A percentile compares a stretch with the other conserved stretches of the same genome.
Evolutionary conservation across 2,329 filamentous ascomycete species (phyloP).

Genomic region (Fusarium solani-melongenae): DNA sequence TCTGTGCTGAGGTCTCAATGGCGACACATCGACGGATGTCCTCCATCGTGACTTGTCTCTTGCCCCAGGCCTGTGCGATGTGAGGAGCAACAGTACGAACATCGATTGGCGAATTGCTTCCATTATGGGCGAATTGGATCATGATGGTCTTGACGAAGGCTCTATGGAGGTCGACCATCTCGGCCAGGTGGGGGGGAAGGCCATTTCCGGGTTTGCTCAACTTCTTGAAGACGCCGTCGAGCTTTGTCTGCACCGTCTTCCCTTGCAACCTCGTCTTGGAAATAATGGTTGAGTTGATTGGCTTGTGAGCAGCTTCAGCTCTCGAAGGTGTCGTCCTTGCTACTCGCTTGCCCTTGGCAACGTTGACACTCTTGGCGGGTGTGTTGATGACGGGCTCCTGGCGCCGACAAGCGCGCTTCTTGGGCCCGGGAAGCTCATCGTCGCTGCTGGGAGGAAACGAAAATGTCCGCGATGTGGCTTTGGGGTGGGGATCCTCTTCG

Average conservation of each 20-base stretch:
- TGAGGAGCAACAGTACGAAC: slow-evolving; percentile 69
- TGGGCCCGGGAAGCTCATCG: slow-evolving; percentile 37
- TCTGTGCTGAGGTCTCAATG: slow-evolving; percentile 60
- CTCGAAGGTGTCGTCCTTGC: slow-evolving; percentile 45
- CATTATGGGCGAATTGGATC: slow-evolving; percentile 77
- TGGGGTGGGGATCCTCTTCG: slow-evolving; percentile 42
- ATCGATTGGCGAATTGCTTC: slow-evolving; percentile 70
- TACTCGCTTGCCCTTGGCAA: slow-evolving; percentile 46
- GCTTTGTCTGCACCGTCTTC: slow-evolving; percentile 48
- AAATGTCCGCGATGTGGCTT: slow-evolving; percentile 42
- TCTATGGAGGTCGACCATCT: slow-evolving; percentile 72
- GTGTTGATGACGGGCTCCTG: slow-evolving; percentile 32
- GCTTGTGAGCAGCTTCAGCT: slow-evolving; percentile 45
- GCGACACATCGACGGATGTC: slow-evolving; percentile 76
- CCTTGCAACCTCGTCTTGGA: slow-evolving; percentile 44
- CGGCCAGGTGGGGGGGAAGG: slow-evolving; percentile 64
- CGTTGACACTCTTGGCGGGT: slow-evolving; percentile 6
- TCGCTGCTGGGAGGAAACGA: slow-evolving; percentile 50
- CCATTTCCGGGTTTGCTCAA: slow-evolving; percentile 38
- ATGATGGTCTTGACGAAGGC: slow-evolving; percentile 76
- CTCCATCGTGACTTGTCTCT: slow-evolving; percentile 71
- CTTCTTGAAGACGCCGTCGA: slow-evolving; percentile 56
- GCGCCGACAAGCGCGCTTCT: slow-evolving; percentile 46
- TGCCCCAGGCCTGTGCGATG: slow-evolving; percentile 77
- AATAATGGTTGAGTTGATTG: slow-evolving; percentile 47